These are phyloP conservation scores for Spergularia marina DNA, from an alignment of 148 eudicot species.

Conservation along the genomic window DNA sequence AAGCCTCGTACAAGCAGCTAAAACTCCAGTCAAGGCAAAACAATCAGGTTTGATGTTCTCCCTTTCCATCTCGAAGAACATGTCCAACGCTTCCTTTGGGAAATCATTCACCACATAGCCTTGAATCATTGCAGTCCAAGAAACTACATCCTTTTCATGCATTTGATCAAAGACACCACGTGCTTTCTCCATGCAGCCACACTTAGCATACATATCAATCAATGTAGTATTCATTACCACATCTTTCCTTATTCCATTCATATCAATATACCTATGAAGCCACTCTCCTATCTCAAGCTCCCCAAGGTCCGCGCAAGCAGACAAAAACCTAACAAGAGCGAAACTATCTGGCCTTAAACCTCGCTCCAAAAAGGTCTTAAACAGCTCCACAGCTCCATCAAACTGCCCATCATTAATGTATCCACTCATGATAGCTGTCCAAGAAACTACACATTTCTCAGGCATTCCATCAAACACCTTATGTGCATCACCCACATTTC, in stretches of 20 bases:
- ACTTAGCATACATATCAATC: conserved; percentile 52
- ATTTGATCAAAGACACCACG: conserved; percentile 43
- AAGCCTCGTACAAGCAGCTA: conserved; percentile 56
- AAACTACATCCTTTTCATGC: conserved; percentile 49
- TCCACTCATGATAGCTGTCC: conserved; percentile 55
- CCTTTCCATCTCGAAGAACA: conserved; percentile 44
- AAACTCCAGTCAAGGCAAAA: conserved; percentile 41
- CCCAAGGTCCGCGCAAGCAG: conserved; percentile 49
- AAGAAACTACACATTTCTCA: conserved; percentile 42
- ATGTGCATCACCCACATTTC: conserved; percentile 39
- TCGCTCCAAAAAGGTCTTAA: conserved; percentile 36
- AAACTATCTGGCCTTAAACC: conserved; percentile 50
- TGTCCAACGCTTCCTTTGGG: conserved; percentile 49
- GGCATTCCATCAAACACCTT: conserved; percentile 58
- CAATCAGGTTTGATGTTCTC: conserved; percentile 43
- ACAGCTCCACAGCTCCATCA: conserved; percentile 46
- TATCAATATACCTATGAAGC: conserved; percentile 36
- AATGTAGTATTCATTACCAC: conserved; percentile 43
- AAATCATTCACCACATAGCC: conserved; percentile 59
- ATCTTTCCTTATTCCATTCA: conserved; percentile 39
- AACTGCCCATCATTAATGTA: conserved; percentile 37
- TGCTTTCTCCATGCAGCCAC: conserved; percentile 50
- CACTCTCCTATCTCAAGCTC: conserved; percentile 46
- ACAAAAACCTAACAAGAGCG: conserved; percentile 46
- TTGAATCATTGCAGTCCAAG: conserved; percentile 64